phyloP scores from a whole-genome alignment of 352 stramenopile species.

The Plasmopara muralis region DNA sequence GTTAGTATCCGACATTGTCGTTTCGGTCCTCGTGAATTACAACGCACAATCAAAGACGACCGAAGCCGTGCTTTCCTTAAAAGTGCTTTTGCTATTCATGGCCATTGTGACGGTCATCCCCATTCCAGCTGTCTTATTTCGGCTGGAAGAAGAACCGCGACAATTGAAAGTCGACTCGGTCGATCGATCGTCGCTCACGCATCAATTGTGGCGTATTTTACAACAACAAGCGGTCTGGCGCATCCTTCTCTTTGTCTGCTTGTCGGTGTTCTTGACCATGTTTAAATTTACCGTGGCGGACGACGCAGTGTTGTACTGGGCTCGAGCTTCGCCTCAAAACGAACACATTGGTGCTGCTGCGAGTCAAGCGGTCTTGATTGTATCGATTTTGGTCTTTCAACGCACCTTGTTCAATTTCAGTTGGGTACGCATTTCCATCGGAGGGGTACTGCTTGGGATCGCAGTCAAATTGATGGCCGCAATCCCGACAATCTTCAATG shows the following conservation, averaged over 20 bases:
- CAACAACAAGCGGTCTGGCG: slow-evolving; percentile 74
- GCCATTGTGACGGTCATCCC: slow-evolving; percentile 51
- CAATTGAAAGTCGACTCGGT: slow-evolving; percentile 70
- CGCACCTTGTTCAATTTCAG: slow-evolving; percentile 64
- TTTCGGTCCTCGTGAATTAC: slow-evolving; percentile 36
- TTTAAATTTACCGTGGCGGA: slow-evolving; percentile 63
- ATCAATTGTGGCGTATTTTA: slow-evolving; percentile 65
- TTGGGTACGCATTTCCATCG: slow-evolving; percentile 53
- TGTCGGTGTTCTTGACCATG: slow-evolving; percentile 42
- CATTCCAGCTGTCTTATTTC: slow-evolving; percentile 59
- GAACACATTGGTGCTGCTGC: slow-evolving; percentile 39
- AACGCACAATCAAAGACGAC: slow-evolving; percentile 29
- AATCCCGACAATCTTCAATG: slow-evolving; percentile 45
- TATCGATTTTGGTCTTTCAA: slow-evolving; percentile 45
- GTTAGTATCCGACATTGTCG: slow-evolving; percentile 34
- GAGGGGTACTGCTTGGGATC: slow-evolving; percentile 36
- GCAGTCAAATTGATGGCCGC: slow-evolving; percentile 25
- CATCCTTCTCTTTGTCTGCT: slow-evolving; percentile 66
- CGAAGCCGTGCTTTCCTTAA: slow-evolving; percentile 47
- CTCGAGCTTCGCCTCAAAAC: slow-evolving; percentile 30
- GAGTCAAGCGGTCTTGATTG: slow-evolving; percentile 36
- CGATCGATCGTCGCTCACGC: slow-evolving; percentile 46
- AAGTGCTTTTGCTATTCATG: slow-evolving; percentile 66
- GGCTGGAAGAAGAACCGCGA: slow-evolving; percentile 58
- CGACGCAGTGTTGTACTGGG: slow-evolving; percentile 44